phyloP scores from a whole-genome alignment of 768 basidiomycete genomes.

The Mycena metata region DNA sequence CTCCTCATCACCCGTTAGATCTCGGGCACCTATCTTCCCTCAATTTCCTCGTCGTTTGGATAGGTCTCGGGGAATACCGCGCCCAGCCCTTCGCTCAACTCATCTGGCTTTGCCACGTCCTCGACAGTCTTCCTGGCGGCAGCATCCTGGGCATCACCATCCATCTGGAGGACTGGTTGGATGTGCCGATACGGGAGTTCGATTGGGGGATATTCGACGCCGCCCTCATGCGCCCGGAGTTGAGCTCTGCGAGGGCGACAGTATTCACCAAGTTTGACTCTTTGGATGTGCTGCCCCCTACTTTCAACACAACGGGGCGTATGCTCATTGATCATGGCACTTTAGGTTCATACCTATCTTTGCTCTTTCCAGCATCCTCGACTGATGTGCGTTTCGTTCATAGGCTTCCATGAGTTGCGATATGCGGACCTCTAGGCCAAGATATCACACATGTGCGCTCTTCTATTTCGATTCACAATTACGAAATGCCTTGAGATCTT shows the following conservation, averaged over 20 bases:
- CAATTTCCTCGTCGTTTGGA: neutral
- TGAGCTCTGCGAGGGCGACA: neutral
- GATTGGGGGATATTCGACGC: neutral
- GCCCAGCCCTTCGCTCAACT: neutral
- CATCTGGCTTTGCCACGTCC: neutral
- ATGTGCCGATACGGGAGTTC: neutral
- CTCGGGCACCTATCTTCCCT: conserved; percentile 1
- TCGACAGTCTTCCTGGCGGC: neutral
- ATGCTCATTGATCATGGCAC: neutral
- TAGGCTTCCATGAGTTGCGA: neutral
- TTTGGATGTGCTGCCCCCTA: neutral
- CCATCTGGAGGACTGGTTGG: neutral
- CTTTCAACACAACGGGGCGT: neutral
- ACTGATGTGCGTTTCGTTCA: neutral
- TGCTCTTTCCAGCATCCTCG: neutral
- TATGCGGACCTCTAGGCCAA: conserved; percentile 3
- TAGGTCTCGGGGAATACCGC: neutral
- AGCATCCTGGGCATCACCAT: neutral
- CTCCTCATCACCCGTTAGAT: neutral
- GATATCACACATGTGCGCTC: no score
- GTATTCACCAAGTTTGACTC: neutral
- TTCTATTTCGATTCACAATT: no score
- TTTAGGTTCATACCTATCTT: neutral
- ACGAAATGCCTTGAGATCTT: no score
- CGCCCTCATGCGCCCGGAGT: neutral